Evolutionary conservation across 441 rosid genomes (phyloP), one percentile per base, ranked within the genome.

Genomic region (Geranium incanum): DNA sequence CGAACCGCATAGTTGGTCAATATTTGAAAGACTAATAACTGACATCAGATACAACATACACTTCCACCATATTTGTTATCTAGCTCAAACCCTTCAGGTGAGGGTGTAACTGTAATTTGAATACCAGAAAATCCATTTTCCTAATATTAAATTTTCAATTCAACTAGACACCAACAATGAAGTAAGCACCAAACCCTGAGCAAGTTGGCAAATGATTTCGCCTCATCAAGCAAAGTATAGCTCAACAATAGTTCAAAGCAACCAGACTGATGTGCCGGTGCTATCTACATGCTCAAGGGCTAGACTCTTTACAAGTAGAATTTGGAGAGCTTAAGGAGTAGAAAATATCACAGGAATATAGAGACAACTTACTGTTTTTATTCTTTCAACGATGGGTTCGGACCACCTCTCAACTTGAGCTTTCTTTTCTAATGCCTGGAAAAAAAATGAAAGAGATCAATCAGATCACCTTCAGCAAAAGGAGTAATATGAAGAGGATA

Each of bases 401-500:
- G 77, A 71, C 83, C 81, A 79, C 68, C 33, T 74, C 65, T 68
- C 68, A 72, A 76, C 39, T 76, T 84, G 80, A 33, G 67, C 72
- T 66, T 74, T 67, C 66, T 74, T 80, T 73, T 15, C 38, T 15
- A 70, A 48, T 21, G 75, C 79, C 84, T 81, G 73, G 36, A n/a
- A 41, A 37, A 2, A 2, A 66, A 23, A 62, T 12, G 28, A 16
- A 50, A 69, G 38, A 18, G 55, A 72, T 66, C 15, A 66, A 62
- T 23, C 5, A 21, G 21, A 55, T 16, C 21, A 4, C 62, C 21
- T 15, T 45, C n/a, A 45, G 52, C 11, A 45, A 45, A 45, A 12
- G 52, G 2, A 45, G 52, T 45, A 45, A 45, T 45, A 13, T 45
- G 15, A 45, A 11, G 52, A 12, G 52, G 33, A 28, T 55, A 18